phyloP scores from a whole-genome alignment of 495 filamentous ascomycete species.

The Xylaria flabelliformis region DNA sequence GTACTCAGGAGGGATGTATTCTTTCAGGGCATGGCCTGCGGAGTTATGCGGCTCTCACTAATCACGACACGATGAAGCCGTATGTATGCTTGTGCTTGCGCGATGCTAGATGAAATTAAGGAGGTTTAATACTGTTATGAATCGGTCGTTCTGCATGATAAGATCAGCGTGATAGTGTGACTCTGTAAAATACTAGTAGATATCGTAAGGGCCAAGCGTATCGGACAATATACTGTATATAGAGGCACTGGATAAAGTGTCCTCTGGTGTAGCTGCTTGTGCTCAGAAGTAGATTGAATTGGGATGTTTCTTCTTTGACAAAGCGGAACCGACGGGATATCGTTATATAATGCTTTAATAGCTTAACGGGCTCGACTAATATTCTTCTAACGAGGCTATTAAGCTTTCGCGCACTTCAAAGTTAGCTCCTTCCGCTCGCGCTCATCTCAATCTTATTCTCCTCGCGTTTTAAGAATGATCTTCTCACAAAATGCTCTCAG shows the following conservation, averaged over 20 bases:
- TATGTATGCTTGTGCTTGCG: neutral
- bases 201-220: neutral
- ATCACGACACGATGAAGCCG: neutral
- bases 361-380: neutral
- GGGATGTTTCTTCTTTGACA: no score
- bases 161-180: neutral
- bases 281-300: no score
- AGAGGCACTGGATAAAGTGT: neutral
- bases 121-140: neutral
- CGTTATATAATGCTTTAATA: neutral
- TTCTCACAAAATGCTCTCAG: slow-evolving; percentile 1
- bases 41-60: neutral
- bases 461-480: neutral
- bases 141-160: neutral
- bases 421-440: neutral
- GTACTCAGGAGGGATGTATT: neutral
- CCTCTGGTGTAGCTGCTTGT: neutral
- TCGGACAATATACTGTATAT: neutral
- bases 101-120: neutral
- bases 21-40: neutral
- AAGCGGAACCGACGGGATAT: neutral
- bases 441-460: neutral
- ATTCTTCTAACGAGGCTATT: neutral
- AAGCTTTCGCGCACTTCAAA: neutral
- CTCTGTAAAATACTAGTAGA: no score